phyloP scores from a whole-genome alignment of 2,329 filamentous ascomycete genomes.

The Phoma herbarum region DNA sequence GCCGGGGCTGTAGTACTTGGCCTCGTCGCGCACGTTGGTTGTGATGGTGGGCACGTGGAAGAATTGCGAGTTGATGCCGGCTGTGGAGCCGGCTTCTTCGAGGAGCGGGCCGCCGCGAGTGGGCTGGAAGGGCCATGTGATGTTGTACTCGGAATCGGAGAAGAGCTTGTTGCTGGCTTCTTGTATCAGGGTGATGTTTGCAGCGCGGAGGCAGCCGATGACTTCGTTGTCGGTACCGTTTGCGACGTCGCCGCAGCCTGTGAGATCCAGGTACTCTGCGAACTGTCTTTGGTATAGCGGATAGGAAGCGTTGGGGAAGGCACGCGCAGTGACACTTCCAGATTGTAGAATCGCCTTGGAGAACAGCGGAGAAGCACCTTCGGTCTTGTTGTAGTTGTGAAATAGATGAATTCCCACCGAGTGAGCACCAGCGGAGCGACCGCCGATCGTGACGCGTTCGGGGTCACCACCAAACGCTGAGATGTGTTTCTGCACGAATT shows the following conservation, averaged over 20 bases:
- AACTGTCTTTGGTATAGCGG: constrained; percentile 42
- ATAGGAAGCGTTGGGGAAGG: constrained; percentile 40
- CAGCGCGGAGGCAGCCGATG: constrained; percentile 52
- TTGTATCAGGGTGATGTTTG: constrained; percentile 49
- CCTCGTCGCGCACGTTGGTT: constrained; percentile 47
- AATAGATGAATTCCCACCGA: constrained; percentile 41
- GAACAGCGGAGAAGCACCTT: constrained; percentile 34
- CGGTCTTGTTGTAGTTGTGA: constrained; percentile 40
- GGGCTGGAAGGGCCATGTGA: constrained; percentile 60
- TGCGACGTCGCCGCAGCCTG: constrained; percentile 29
- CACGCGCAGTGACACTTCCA: constrained; percentile 38
- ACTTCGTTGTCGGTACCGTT: constrained; percentile 42
- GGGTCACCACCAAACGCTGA: constrained; percentile 52
- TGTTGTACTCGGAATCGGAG: constrained; percentile 46
- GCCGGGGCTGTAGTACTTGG: constrained; percentile 36
- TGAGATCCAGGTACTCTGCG: constrained; percentile 26
- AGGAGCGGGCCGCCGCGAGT: constrained; percentile 54
- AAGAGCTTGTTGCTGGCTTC: constrained; percentile 47
- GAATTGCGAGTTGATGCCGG: constrained; percentile 36
- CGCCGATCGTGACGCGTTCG: constrained; percentile 49
- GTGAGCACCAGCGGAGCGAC: constrained; percentile 49
- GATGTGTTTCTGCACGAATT: constrained; percentile 53
- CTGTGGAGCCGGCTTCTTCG: constrained; percentile 54
- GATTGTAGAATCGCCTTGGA: constrained; percentile 41
- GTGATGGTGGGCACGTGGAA: constrained; percentile 38